Percentiles rank a stretch among this genome's conserved stretches.
Conservation (phyloP, 495 filamentous ascomycete genomes). For the Xeromyces bisporus region DNA sequence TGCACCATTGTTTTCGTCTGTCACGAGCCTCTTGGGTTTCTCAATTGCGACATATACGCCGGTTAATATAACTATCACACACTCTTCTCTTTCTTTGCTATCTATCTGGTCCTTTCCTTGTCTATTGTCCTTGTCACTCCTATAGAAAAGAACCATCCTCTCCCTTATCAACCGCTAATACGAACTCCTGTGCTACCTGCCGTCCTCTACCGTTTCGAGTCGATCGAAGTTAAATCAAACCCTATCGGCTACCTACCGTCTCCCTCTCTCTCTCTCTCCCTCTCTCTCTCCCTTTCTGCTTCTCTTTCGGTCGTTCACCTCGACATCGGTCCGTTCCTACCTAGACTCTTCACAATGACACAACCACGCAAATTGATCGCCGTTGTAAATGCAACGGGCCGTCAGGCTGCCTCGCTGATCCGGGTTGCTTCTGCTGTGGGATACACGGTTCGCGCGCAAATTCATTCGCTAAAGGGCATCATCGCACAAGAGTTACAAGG, state of each 20-base stretch:
- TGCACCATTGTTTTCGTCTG: background rate
- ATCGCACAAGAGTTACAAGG: conserved; percentile 66
- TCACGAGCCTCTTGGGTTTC: background rate
- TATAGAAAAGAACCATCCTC: too few species aligned
- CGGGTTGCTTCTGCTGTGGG: conserved; percentile 84
- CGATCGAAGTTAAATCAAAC: too few species aligned
- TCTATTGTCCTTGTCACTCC: too few species aligned
- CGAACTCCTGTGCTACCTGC: too few species aligned
- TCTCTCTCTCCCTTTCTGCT: conserved; percentile 1
- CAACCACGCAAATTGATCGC: conserved; percentile 59
- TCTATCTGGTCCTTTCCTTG: too few species aligned
- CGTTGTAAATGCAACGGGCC: conserved; percentile 80
- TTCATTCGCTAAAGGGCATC: conserved; percentile 64
- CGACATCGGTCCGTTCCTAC: too few species aligned
- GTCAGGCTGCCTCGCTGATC: conserved; percentile 85
- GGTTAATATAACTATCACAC: too few species aligned
- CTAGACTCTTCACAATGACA: conserved; percentile 26
- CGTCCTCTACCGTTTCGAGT: too few species aligned
- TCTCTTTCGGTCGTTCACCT: background rate
- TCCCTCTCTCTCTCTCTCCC: background rate
- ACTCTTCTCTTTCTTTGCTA: too few species aligned
- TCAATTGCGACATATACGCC: background rate
- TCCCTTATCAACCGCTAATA: too few species aligned
- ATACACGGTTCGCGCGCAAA: conserved; percentile 76
- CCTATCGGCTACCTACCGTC: too few species aligned